Evolutionary conservation across 257 asterid genomes (phyloP).

Genomic region (Penstemon barbatus): DNA sequence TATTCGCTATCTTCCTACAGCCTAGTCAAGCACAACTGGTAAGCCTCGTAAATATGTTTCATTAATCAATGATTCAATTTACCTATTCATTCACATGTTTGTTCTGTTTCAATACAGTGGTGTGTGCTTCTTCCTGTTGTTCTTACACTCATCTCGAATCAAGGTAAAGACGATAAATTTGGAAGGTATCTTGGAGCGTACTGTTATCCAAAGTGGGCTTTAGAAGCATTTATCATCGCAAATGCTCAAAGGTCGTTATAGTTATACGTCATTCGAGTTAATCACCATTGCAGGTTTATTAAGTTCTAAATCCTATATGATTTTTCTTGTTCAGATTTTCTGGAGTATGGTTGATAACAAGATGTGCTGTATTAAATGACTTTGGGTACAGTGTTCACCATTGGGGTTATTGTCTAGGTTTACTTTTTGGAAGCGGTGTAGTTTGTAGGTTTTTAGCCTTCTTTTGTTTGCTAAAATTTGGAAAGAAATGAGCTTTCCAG

Average conservation of each 20-base stretch:
- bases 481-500: conserved; percentile 50
- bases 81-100: neutral
- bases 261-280: neutral
- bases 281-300: neutral
- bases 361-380: conserved; percentile 73
- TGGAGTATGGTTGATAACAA: conserved; percentile 96
- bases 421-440: conserved; percentile 55
- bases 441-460: conserved; percentile 66
- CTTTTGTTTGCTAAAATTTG: conserved; percentile 62
- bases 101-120: conserved; percentile 59
- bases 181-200: conserved; percentile 47
- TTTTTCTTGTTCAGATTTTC: conserved; percentile 42
- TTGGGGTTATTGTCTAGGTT: conserved; percentile 46
- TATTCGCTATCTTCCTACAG: conserved; percentile 75
- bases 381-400: conserved; percentile 69
- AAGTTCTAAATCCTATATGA: neutral
- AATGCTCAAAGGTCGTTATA: conserved; percentile 82
- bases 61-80: neutral
- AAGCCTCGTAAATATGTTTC: conserved; percentile 15
- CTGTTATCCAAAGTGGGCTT: conserved; percentile 91
- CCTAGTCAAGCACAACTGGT: conserved; percentile 97
- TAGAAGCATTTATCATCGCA: conserved; percentile 82
- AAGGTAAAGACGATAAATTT: conserved; percentile 63
- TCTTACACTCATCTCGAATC: conserved; percentile 77
- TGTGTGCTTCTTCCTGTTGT: conserved; percentile 97